Conservation (phyloP, 257 asterid genomes). For the Lithospermum erythrorhizon region DNA sequence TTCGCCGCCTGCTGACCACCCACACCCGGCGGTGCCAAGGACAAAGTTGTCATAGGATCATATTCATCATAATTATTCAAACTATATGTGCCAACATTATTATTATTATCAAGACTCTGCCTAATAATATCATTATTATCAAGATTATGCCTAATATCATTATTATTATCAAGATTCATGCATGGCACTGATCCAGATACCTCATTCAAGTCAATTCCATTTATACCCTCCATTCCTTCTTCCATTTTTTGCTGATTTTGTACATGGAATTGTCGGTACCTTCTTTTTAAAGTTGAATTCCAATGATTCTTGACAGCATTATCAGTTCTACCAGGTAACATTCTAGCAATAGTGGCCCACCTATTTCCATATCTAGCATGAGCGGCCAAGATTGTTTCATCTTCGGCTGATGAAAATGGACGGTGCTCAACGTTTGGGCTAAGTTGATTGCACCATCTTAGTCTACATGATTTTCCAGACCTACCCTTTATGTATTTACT, state of each 20-base stretch:
- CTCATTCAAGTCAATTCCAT: neutral
- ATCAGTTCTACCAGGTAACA: conserved; percentile 40
- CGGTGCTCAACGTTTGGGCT: conserved; percentile 38
- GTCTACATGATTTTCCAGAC: conserved; percentile 38
- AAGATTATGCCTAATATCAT: no score
- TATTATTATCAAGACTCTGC: no score
- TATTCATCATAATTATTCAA: neutral
- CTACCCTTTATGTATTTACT: conserved; percentile 30
- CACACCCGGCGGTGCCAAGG: conserved; percentile 11
- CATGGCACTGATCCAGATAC: neutral
- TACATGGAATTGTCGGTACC: conserved; percentile 1
- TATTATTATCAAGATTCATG: neutral
- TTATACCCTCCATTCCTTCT: neutral
- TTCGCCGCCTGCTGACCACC: neutral
- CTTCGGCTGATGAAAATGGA: conserved; percentile 29
- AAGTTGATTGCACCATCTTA: conserved; percentile 47
- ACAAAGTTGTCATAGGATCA: conserved; percentile 9
- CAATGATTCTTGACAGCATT: conserved; percentile 49
- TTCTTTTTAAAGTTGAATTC: conserved; percentile 30
- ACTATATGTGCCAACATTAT: neutral
- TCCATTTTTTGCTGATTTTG: neutral
- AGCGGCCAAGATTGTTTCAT: conserved; percentile 30
- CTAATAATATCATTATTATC: no score
- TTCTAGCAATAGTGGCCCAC: conserved; percentile 44
- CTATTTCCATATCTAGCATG: conserved; percentile 36